A percentile compares a stretch with the other conserved stretches of the same genome.
Conservation (phyloP, 2,329 filamentous ascomycete genomes). For the Aspergillus felis region DNA sequence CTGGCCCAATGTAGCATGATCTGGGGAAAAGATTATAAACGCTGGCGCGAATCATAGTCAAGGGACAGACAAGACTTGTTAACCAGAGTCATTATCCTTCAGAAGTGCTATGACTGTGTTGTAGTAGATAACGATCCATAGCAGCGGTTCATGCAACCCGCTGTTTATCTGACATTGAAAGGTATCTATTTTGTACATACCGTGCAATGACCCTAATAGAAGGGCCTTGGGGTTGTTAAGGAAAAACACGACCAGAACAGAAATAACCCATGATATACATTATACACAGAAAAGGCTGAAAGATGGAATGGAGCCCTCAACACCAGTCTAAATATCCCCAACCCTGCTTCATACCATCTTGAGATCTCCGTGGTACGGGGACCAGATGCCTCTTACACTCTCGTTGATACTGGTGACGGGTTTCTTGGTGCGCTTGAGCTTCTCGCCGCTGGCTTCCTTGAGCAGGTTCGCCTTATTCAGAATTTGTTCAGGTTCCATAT, state of each 20-base stretch:
- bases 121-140: background rate
- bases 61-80: background rate
- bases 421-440: constrained; percentile 52
- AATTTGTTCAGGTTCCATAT: constrained; percentile 75
- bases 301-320: constrained; percentile 11
- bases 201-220: constrained; percentile 20
- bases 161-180: background rate
- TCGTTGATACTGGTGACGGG: constrained; percentile 60
- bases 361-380: constrained; percentile 57
- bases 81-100: background rate
- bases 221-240: constrained; percentile 8
- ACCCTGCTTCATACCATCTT: constrained; percentile 43
- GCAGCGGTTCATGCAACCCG: background rate
- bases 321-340: constrained; percentile 13
- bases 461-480: constrained; percentile 64
- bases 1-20: background rate
- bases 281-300: constrained; percentile 14
- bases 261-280: constrained; percentile 28
- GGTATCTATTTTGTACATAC: constrained; percentile 19
- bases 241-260: constrained; percentile 16
- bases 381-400: constrained; percentile 63
- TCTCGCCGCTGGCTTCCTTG: constrained; percentile 46
- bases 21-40: background rate
- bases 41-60: background rate
- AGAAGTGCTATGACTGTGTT: background rate